These are phyloP conservation scores for Digitaria exilis DNA, from an alignment of 202 grass and related monocot species.

Conservation along the genomic window DNA sequence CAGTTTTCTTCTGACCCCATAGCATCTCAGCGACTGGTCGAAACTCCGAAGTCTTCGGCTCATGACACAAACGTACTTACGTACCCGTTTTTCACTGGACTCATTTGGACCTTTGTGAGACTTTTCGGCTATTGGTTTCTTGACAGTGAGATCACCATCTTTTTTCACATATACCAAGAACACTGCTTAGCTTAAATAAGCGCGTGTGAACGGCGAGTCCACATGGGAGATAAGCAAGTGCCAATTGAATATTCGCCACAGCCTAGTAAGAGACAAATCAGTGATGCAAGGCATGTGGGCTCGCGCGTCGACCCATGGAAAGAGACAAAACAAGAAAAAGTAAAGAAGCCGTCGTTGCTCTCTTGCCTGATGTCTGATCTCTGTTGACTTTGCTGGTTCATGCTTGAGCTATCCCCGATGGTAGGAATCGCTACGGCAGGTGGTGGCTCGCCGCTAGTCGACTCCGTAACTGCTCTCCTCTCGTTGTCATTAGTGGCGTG, in stretches of 20 bases:
- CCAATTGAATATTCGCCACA: neutral
- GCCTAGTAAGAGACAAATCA: neutral
- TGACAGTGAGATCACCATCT: neutral
- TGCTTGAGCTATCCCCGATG: neutral
- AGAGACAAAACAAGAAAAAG: neutral
- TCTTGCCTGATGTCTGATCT: neutral
- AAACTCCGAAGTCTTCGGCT: slow-evolving; percentile 3
- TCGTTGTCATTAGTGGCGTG: neutral
- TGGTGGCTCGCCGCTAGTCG: too few species aligned
- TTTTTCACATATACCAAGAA: neutral
- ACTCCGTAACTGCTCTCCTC: neutral
- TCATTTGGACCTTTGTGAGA: neutral
- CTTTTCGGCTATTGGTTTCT: neutral
- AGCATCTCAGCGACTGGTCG: neutral
- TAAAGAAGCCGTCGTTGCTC: neutral
- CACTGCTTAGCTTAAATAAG: neutral
- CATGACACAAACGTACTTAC: neutral
- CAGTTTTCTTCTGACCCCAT: neutral
- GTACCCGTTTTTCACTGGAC: slow-evolving; percentile 13
- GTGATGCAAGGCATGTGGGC: neutral
- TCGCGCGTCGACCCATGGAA: neutral
- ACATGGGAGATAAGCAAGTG: neutral
- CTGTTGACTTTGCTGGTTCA: slow-evolving; percentile 11
- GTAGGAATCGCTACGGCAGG: neutral
- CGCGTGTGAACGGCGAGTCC: neutral